These are phyloP conservation scores for Didymella pomorum DNA, from an alignment of 2,329 filamentous ascomycete genomes.

Conservation along the genomic window DNA sequence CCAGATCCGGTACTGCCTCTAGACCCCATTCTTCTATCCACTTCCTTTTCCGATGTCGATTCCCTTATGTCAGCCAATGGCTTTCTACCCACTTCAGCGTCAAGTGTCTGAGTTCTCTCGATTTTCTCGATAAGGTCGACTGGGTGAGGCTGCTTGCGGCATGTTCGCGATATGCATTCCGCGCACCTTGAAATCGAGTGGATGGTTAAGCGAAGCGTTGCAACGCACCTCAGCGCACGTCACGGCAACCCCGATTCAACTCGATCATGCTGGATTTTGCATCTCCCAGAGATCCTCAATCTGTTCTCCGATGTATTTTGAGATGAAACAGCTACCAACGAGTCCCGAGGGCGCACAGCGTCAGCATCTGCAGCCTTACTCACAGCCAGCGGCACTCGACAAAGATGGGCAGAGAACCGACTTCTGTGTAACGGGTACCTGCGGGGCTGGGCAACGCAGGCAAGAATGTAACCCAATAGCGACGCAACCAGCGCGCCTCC, in stretches of 20 bases:
- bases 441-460: constrained; percentile 24
- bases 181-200: constrained; percentile 19
- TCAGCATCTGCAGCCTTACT: constrained; percentile 15
- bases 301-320: not conserved
- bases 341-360: not conserved
- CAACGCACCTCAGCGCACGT: constrained; percentile 16
- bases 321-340: not conserved
- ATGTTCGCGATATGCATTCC: constrained; percentile 31
- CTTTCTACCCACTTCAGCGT: constrained; percentile 3
- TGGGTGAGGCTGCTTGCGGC: constrained; percentile 38
- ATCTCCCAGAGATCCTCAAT: not conserved
- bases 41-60: constrained; percentile 6
- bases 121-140: constrained; percentile 24
- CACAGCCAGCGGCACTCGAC: constrained; percentile 7
- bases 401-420: constrained; percentile 24
- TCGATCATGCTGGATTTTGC: constrained; percentile 2
- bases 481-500: constrained; percentile 38
- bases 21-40: constrained; percentile 23
- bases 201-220: constrained; percentile 19
- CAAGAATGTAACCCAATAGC: constrained; percentile 28
- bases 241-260: constrained; percentile 3
- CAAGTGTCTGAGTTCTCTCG: constrained; percentile 15
- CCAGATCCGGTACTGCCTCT: constrained; percentile 19
- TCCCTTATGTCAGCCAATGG: constrained; percentile 13
- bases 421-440: constrained; percentile 28